Base-by-base conservation (phyloP, 2,329 filamentous ascomycete species). In the Myriosclerotinia scirpicola region DNA sequence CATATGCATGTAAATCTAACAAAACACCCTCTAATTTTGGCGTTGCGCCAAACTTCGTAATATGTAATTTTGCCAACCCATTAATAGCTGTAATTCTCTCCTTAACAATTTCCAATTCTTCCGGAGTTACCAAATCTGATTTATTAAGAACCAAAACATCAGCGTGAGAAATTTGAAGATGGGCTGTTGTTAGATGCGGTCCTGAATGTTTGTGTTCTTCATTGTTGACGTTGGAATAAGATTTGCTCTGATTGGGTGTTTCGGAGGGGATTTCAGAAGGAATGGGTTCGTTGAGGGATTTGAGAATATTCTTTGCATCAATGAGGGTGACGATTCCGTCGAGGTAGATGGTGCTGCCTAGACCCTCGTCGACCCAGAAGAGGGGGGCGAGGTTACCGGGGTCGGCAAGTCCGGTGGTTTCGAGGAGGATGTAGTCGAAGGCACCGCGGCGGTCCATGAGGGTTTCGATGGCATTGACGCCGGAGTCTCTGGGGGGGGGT, bases 131-230 rank as follows among this genome's bases (percentile, higher is more conserved):
- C 4, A 97, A 82, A 75, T 99, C 95, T 3, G 89, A 84, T 78
- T 99, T 99, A 80, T 99, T 99, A 72, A 99, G 86, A 50, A 99
- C 87, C 54, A 99, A 85, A 11, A 98, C 92, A 78, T 99, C 95
- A 8, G 95, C 95, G 74, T 99, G 94, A 1, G 93, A 97, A 68
- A 99, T 96, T 75, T 99, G 95, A 58, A 98, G 84, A 78, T 99
- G 95, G 0, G 95, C 95, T 2, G 92, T 97, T 0, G 94, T 97
- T 78, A 97, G 85, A 11, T 93, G 79, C 0, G 90, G 88, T 0
- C 89, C 88, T 58, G 83, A 80, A 54, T 81, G 77, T 30, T 77
- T 73, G 15, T 60, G 46, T 42, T 65, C 20, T 0, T 65, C 54
- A n/a, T 42, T 30, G 8, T 38, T 87, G 79, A 68, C 81, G 78